phyloP scores from a whole-genome alignment of 768 basidiomycete species.

The Lanmaoa rubissima region DNA sequence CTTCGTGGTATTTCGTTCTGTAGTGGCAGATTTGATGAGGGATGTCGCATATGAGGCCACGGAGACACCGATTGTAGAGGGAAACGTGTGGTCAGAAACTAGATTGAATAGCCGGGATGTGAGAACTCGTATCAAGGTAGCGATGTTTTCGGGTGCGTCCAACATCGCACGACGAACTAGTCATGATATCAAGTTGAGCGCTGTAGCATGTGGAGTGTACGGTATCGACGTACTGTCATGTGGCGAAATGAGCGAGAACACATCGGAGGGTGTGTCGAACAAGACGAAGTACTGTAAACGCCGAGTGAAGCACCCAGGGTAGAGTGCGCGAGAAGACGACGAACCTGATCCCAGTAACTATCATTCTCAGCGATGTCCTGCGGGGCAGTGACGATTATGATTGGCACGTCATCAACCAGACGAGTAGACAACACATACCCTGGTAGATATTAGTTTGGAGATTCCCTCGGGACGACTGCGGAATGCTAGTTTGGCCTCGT shows the following conservation, averaged over 20 bases:
- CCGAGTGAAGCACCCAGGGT: background rate
- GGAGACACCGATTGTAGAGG: conserved; percentile 51
- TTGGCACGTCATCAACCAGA: background rate
- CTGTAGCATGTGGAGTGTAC: background rate
- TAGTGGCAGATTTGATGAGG: conserved; percentile 57
- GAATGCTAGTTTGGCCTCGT: conserved; percentile 89
- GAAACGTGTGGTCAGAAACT: conserved; percentile 79
- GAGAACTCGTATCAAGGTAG: conserved; percentile 74
- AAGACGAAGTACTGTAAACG: conserved; percentile 66
- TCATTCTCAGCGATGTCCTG: conserved; percentile 77
- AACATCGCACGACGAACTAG: conserved; percentile 79
- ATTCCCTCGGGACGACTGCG: conserved; percentile 81
- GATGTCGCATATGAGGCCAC: conserved; percentile 68
- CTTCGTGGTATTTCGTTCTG: conserved; percentile 70
- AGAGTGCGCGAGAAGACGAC: conserved; percentile 17
- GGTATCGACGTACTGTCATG: conserved; percentile 65
- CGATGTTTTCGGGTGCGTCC: conserved; percentile 83
- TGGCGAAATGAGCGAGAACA: conserved; percentile 84
- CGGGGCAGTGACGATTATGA: conserved; percentile 4
- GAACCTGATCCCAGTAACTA: conserved; percentile 88
- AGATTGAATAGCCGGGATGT: conserved; percentile 69
- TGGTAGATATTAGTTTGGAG: conserved; percentile 64
- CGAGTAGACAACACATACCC: conserved; percentile 49
- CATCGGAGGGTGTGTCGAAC: conserved; percentile 88
- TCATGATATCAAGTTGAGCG: conserved; percentile 5